Evolutionary conservation across 176 grass and related monocot genomes (phyloP), one percentile per base, ranked within the genome.

Genomic region (Aegilops tauschii): DNA sequence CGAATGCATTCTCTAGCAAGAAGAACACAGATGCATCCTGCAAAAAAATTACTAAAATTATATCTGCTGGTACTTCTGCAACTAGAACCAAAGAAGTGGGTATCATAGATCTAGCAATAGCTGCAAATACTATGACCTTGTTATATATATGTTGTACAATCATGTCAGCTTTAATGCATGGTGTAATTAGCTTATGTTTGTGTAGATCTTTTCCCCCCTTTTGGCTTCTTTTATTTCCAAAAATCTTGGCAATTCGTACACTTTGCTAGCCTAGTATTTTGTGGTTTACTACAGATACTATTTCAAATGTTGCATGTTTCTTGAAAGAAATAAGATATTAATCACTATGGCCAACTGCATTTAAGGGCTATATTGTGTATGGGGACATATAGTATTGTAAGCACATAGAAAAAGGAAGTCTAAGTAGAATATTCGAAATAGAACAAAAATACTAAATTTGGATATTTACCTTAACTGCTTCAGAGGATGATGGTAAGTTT

Each of bases 21-120:
- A 90, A 95, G 76, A 93, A 93, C 29, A 56, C 83, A 25, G 86
- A 97, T 32, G 95, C 80, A 8, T 91, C 89, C 95, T 97, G 71
- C 47, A 69, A 65, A 73, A 36, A 76, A 3, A 63, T 29, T 2
- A 64, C 18, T 36, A 9, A 75, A 62, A 69, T 39, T 67, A 17
- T 42, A 54, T 58, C 0, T 40, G 1, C 5, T 49, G 16, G 44
- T 82, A 44, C 10, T 77, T 25, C 21, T 67, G 40, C 4, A 35
- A 65, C 12, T 67, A 31, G 62, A 81, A 66, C 21, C 36, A 37
- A 62, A 0, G 39, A 79, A 9, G 35, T 63, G 25, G n/a, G 47
- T 21, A 63, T 30, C 18, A 49, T 30, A 65, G 61, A 81, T 8
- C 16, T 16, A 76, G 4, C 8, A 54, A 11, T 76, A 76, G 14